A percentile compares a stretch with the other conserved stretches of the same genome.
phyloP scores from a whole-genome alignment of 495 filamentous ascomycete genomes.

The Daldinia loculata region DNA sequence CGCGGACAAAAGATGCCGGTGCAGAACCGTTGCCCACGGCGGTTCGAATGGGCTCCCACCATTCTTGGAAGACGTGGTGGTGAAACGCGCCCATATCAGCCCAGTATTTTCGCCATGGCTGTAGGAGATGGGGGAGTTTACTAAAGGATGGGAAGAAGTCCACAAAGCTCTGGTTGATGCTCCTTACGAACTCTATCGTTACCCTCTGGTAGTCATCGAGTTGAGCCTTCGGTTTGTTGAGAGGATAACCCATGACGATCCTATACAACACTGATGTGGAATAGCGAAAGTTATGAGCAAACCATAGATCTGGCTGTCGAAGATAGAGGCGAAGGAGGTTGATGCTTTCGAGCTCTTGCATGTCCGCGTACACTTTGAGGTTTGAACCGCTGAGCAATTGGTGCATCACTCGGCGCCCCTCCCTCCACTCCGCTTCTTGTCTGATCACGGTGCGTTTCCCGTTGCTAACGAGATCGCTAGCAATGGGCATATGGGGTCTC shows the following conservation, averaged over 20 bases:
- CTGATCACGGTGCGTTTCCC: constrained; percentile 45
- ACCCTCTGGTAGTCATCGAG: constrained; percentile 47
- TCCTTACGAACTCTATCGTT: constrained; percentile 41
- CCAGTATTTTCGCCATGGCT: constrained; percentile 53
- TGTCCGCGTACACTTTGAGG: neutral
- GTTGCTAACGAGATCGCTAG: constrained; percentile 49
- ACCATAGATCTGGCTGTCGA: constrained; percentile 46
- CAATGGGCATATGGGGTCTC: constrained; percentile 47
- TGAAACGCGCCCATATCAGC: constrained; percentile 44
- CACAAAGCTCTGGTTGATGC: constrained; percentile 45
- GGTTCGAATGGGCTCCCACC: constrained; percentile 41
- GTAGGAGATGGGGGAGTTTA: constrained; percentile 49
- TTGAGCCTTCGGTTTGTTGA: constrained; percentile 22
- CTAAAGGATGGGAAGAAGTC: constrained; percentile 55
- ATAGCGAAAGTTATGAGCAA: constrained; percentile 51
- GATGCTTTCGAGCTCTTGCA: constrained; percentile 38
- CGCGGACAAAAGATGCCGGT: neutral
- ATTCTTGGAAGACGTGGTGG: constrained; percentile 47
- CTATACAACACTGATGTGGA: constrained; percentile 48
- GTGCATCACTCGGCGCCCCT: neutral
- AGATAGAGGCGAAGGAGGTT: constrained; percentile 49
- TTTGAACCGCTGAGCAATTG: neutral
- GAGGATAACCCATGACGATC: constrained; percentile 34
- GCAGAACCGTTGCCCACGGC: neutral
- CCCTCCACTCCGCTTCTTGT: constrained; percentile 24